Conservation (phyloP, 164 flowering plant species). For the Magnolia officinalis region DNA sequence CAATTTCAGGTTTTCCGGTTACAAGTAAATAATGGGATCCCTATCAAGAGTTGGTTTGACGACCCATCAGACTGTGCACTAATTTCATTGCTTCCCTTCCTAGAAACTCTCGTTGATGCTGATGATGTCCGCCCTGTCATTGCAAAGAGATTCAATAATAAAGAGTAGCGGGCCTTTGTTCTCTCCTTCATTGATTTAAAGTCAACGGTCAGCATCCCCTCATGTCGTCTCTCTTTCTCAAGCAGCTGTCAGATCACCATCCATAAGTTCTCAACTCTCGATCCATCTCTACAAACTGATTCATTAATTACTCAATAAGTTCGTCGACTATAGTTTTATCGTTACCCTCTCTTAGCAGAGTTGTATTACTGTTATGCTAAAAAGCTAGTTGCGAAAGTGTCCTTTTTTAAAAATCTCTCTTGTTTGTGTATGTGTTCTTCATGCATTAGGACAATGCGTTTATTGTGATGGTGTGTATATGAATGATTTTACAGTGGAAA, state of each 20-base stretch:
- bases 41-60: constrained; percentile 87
- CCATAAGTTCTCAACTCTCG: constrained; percentile 24
- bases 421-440: neutral
- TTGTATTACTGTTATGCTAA: constrained; percentile 4
- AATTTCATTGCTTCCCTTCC: constrained; percentile 62
- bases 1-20: constrained; percentile 82
- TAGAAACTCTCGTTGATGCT: constrained; percentile 67
- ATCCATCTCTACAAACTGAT: too few relatives aligned
- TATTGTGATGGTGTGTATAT: constrained; percentile 3
- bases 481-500: neutral
- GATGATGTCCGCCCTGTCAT: constrained; percentile 96
- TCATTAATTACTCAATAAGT: neutral
- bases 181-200: constrained; percentile 19
- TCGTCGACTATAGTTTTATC: neutral
- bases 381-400: constrained; percentile 2
- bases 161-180: constrained; percentile 43
- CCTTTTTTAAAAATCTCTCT: neutral
- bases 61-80: constrained; percentile 72
- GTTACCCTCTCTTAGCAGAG: constrained; percentile 9
- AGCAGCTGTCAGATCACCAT: neutral
- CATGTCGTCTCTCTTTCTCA: constrained; percentile 13
- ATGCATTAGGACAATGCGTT: neutral
- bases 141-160: constrained; percentile 76
- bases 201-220: constrained; percentile 12
- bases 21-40: constrained; percentile 96